Percentiles rank a stretch among this genome's conserved stretches.
Evolutionary conservation across 2,329 filamentous ascomycete species (phyloP).

Genomic region (Fusarium albidum): DNA sequence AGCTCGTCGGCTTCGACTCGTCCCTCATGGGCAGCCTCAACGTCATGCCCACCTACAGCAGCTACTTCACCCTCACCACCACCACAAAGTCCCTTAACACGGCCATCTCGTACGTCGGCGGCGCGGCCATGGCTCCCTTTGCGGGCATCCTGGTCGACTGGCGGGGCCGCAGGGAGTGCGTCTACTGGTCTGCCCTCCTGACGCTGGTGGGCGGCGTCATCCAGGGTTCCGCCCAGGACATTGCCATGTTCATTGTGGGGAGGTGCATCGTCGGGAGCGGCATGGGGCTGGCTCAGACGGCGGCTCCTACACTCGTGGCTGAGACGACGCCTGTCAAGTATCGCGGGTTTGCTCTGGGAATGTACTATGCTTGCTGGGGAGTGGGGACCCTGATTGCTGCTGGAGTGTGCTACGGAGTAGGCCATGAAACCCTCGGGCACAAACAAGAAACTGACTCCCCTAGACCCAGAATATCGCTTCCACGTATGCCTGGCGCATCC

Average conservation of each 20-base stretch:
- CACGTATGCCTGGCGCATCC: constrained; percentile 11
- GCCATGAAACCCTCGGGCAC: too few species aligned
- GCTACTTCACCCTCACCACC: constrained; percentile 17
- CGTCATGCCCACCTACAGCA: constrained; percentile 13
- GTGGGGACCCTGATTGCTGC: constrained; percentile 16
- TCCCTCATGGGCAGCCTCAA: constrained; percentile 15
- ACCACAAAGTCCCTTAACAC: constrained; percentile 19
- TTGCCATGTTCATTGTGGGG: constrained; percentile 16
- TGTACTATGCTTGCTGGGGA: constrained; percentile 17
- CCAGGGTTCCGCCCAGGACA: constrained; percentile 3
- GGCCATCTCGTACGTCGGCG: constrained; percentile 8
- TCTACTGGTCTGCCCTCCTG: constrained; percentile 1
- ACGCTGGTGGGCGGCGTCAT: constrained; percentile 14
- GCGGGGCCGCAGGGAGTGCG: constrained; percentile 1
- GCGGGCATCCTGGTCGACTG: constrained; percentile 31
- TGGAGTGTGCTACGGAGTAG: constrained; percentile 10
- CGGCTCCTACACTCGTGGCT: constrained; percentile 11
- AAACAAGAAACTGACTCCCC: not conserved
- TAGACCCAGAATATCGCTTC: constrained; percentile 7
- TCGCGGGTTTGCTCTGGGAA: constrained; percentile 10
- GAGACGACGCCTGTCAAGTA: constrained; percentile 12
- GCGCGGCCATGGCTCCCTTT: constrained; percentile 6
- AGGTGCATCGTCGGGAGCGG: constrained; percentile 7
- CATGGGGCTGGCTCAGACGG: constrained; percentile 14
- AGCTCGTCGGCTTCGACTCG: constrained; percentile 15